Evolutionary conservation across 1,139 yeast species (phyloP), one percentile per base, ranked within the genome.

Genomic region (Wickerhamiella infanticola): DNA sequence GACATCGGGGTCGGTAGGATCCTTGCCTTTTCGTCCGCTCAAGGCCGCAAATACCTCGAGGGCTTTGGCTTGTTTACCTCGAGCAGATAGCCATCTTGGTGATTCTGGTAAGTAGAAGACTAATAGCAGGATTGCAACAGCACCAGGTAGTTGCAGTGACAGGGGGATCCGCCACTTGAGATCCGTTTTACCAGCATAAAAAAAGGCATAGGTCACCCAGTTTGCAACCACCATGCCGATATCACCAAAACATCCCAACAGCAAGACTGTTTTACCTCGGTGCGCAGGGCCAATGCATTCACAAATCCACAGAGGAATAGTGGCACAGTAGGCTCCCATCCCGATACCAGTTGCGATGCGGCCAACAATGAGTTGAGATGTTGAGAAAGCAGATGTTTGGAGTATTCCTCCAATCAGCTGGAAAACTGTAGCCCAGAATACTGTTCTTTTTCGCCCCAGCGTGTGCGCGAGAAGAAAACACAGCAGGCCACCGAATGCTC

Each of bases 231-330:
- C 70, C 42, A 84, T 78, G 55, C 90, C 88, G 46, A 79, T 66
- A 41, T 84, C 83, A 50, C 79, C 75, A 47, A 79, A 73, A 13
- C 82, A 75, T 53, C 85, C 88, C 60, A 80, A 83, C 55, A 79
- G 64, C 56, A 74, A 71, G 45, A 81, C 85, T 57, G 80, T 69
- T 52, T 73, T 66, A 55, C 94, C 94, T 67, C 94, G 75, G 57
- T 73, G 72, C 55, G 76, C 75, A 6, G 88, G 78, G 51, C 72
- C 70, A 13, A 88, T 77, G 71, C 80, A 74, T 63, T 82, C 94
- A 0, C 90, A 75, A 62, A 81, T 85, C 78, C 84, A 81, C 52
- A 79, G 78, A 13, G 94, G 94, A 49, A 81, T 77, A 36, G 88
- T 79, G 31, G 88, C 81, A 24, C 90, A 81, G 58, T 77, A 79